phyloP scores from a whole-genome alignment of 208 protist genomes.

The Perkinsela sp. region DNA sequence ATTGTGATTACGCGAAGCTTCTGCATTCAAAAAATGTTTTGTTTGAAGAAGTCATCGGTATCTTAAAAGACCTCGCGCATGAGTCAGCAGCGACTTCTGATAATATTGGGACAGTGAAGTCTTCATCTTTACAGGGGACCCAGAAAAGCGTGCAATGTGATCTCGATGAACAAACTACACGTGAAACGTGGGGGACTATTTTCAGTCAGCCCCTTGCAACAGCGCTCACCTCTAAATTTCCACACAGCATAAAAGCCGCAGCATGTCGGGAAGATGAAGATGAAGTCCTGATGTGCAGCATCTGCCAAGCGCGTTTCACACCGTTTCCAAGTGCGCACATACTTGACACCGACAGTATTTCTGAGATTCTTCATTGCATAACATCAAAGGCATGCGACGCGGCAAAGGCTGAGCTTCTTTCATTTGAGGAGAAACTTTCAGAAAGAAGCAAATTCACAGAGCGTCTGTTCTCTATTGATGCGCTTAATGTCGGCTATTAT shows the following conservation, averaged over 20 bases:
- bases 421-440: too few species aligned
- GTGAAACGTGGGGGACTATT: neutral
- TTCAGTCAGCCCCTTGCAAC: constrained; percentile 1
- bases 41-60: neutral
- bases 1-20: neutral
- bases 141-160: neutral
- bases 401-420: too few species aligned
- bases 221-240: too few species aligned
- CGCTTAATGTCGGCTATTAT: neutral
- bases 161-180: neutral
- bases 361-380: too few species aligned
- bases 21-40: neutral
- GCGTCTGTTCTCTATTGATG: neutral
- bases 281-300: too few species aligned
- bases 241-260: too few species aligned
- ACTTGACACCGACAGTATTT: too few species aligned
- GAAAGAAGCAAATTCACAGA: too few species aligned
- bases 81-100: neutral
- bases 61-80: neutral
- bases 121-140: neutral
- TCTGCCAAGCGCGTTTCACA: too few species aligned
- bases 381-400: too few species aligned
- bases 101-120: neutral
- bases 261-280: too few species aligned
- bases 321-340: too few species aligned